Conservation (phyloP, 192 early-diverging fungal genomes). For the Chytriomyces sp. region DNA sequence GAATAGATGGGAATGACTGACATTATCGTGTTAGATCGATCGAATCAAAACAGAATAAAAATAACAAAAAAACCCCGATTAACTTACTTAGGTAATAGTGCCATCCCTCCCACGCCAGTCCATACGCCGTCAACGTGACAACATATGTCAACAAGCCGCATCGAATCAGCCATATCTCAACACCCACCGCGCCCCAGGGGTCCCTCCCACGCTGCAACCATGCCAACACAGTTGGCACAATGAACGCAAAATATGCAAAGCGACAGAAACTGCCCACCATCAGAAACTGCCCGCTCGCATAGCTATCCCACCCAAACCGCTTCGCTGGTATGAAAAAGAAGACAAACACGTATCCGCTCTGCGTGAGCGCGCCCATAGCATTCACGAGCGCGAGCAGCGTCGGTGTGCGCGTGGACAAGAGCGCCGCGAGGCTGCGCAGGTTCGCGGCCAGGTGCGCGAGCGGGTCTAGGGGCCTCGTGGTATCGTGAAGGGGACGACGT, state of each 20-base stretch:
- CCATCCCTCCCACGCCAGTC: slow-evolving; percentile 32
- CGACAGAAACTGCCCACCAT: slow-evolving; percentile 34
- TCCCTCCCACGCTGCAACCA: background rate
- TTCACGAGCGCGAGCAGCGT: slow-evolving; percentile 32
- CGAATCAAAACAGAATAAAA: background rate
- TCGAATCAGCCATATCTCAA: slow-evolving; percentile 21
- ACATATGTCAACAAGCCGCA: slow-evolving; percentile 34
- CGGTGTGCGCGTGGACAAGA: slow-evolving; percentile 11
- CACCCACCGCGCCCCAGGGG: background rate
- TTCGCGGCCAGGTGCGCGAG: background rate
- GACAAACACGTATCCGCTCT: slow-evolving; percentile 18
- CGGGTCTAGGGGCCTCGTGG: slow-evolving; percentile 9
- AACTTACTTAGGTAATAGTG: slow-evolving; percentile 34
- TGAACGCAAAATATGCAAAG: slow-evolving; percentile 41
- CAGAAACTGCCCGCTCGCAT: slow-evolving; percentile 39
- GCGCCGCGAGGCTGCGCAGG: background rate
- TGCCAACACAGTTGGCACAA: slow-evolving; percentile 20
- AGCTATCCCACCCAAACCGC: slow-evolving; percentile 50
- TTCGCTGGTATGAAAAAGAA: slow-evolving; percentile 47
- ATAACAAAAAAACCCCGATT: background rate
- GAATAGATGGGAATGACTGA: slow-evolving; percentile 35
- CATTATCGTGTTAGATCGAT: background rate
- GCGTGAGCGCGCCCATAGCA: slow-evolving; percentile 24
- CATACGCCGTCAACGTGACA: slow-evolving; percentile 19
- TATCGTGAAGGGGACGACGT: background rate